Evolutionary conservation across 805 yeast species (phyloP).

Genomic region (Cyberlindnera petersonii): DNA sequence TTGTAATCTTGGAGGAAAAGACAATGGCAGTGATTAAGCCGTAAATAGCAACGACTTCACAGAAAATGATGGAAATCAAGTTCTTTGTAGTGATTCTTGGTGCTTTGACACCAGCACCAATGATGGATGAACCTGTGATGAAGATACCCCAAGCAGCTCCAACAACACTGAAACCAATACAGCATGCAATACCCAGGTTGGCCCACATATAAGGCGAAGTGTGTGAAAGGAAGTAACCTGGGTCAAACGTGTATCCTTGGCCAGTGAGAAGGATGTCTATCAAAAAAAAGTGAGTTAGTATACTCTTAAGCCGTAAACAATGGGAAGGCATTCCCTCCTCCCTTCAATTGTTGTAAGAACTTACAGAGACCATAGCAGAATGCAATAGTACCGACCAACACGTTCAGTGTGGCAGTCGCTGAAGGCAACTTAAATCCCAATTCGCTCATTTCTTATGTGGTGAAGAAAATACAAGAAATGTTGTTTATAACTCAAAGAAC

Average conservation of each 20-base stretch:
- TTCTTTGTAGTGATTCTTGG: slow-evolving; percentile 97
- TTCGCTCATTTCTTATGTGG: slow-evolving; percentile 24
- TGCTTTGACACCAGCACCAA: slow-evolving; percentile 98
- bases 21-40: slow-evolving; percentile 98
- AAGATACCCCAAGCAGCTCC: slow-evolving; percentile 99
- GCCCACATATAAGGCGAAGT: slow-evolving; percentile 99
- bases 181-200: slow-evolving; percentile 76
- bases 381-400: slow-evolving; percentile 16
- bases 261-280: slow-evolving; percentile 67
- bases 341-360: too few relatives aligned
- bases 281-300: slow-evolving; percentile 1
- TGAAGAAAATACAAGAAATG: too few relatives aligned
- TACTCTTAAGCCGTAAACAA: too few relatives aligned
- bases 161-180: slow-evolving; percentile 91
- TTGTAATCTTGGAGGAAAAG: slow-evolving; percentile 82
- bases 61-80: slow-evolving; percentile 92
- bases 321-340: too few relatives aligned
- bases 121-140: slow-evolving; percentile 87
- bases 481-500: background rate
- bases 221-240: slow-evolving; percentile 79
- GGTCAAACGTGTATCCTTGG: slow-evolving; percentile 85
- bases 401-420: slow-evolving; percentile 14
- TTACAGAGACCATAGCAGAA: slow-evolving; percentile 27
- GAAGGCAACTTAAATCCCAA: slow-evolving; percentile 21
- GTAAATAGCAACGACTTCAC: slow-evolving; percentile 98